Conservation (phyloP, 2,329 filamentous ascomycete species). For the Epichloe brachyelytri region DNA sequence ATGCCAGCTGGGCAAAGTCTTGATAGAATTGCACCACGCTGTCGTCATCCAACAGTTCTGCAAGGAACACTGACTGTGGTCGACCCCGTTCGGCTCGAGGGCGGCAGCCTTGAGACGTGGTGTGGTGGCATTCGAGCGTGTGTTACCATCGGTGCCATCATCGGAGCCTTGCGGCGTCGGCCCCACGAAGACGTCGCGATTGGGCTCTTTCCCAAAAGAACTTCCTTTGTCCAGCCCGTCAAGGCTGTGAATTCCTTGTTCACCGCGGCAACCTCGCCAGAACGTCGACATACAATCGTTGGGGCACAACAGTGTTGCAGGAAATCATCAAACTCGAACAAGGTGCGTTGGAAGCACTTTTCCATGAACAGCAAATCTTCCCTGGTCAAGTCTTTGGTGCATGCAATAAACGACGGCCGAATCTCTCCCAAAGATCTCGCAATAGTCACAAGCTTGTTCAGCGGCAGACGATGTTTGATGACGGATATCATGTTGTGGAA, state of each 20-base stretch:
- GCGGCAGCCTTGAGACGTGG: slow-evolving; percentile 36
- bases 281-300: slow-evolving; percentile 81
- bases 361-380: slow-evolving; percentile 96
- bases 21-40: slow-evolving; percentile 92
- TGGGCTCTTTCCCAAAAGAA: slow-evolving; percentile 74
- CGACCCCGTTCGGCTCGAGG: slow-evolving; percentile 33
- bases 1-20: slow-evolving; percentile 84
- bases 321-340: slow-evolving; percentile 89
- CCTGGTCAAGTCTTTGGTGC: slow-evolving; percentile 74
- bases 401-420: slow-evolving; percentile 84
- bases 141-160: slow-evolving; percentile 22
- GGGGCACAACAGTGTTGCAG: slow-evolving; percentile 81
- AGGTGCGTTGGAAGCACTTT: slow-evolving; percentile 84
- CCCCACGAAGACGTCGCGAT: slow-evolving; percentile 73
- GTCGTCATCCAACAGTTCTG: slow-evolving; percentile 86
- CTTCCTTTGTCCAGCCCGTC: slow-evolving; percentile 85
- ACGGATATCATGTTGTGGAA: slow-evolving; percentile 82
- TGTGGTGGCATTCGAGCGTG: slow-evolving; percentile 32
- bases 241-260: slow-evolving; percentile 96
- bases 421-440: slow-evolving; percentile 81
- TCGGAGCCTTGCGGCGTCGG: slow-evolving; percentile 11
- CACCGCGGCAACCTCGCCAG: slow-evolving; percentile 86
- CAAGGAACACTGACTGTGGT: slow-evolving; percentile 73
- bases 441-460: slow-evolving; percentile 66
- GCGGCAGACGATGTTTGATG: slow-evolving; percentile 64